phyloP scores from a whole-genome alignment of 2,329 filamentous ascomycete genomes.

The Talaromyces rugulosus region DNA sequence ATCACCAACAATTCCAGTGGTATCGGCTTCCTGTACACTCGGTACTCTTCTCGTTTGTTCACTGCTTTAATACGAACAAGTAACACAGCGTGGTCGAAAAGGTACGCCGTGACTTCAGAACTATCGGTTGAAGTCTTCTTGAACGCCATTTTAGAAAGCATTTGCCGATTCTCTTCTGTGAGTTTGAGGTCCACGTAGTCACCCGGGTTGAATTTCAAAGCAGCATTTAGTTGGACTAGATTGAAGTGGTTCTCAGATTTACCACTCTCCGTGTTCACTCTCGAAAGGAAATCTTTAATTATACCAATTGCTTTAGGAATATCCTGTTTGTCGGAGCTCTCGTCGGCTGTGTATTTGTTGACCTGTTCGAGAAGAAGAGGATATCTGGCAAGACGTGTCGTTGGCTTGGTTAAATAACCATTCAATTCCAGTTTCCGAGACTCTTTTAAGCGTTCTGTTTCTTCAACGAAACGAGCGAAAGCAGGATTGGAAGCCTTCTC shows the following conservation, averaged over 20 bases:
- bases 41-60: constrained; percentile 90
- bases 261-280: constrained; percentile 91
- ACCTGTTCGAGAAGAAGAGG: constrained; percentile 88
- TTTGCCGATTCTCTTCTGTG: constrained; percentile 85
- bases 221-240: constrained; percentile 82
- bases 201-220: constrained; percentile 83
- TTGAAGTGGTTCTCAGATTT: constrained; percentile 99
- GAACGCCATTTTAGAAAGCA: constrained; percentile 89
- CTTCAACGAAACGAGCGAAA: constrained; percentile 90
- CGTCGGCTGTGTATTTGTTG: constrained; percentile 83
- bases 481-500: constrained; percentile 81
- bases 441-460: constrained; percentile 92
- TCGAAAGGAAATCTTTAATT: constrained; percentile 80
- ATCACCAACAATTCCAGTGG: constrained; percentile 90
- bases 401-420: constrained; percentile 95
- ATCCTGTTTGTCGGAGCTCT: constrained; percentile 83
- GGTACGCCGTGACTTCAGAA: constrained; percentile 85
- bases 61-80: constrained; percentile 86
- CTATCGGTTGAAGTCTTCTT: constrained; percentile 89
- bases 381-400: constrained; percentile 89
- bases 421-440: constrained; percentile 95
- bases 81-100: constrained; percentile 93
- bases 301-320: constrained; percentile 82
- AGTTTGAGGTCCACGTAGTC: constrained; percentile 92
- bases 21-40: constrained; percentile 93